Base-by-base conservation (phyloP, 2,329 filamentous ascomycete species). In the Lojkania enalia region DNA sequence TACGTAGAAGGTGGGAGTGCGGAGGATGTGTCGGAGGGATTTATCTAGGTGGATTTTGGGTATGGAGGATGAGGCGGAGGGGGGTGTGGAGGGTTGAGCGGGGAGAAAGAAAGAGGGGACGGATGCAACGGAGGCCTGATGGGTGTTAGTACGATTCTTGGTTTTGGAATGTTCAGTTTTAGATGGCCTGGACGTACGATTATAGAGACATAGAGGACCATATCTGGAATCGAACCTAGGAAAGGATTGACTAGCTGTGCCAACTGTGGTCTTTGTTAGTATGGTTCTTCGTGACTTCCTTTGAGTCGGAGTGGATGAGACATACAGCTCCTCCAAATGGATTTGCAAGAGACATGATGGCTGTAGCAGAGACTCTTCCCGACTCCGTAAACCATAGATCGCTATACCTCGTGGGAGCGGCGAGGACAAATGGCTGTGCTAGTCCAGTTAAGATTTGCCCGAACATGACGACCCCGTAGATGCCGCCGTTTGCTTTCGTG, bases 351-450 rank as follows among this genome's bases (percentile, higher is more conserved):
- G 85, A 91, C 16, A 86, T 85, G 25, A 96, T 63, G 1, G 92
- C 94, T 1, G 92, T 97, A 14, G 92, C 92, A 42, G 87, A 86
- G 11, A 96, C 88, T 42, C 94, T 83, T 5, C 91, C 92, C 9
- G 77, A 75, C 58, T 87, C 85, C 1, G 89, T 91, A 72, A 97
- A 97, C 94, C 94, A 97, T 48, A 96, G 75, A 66, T 96, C 91
- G 42, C 88, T 94, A 71, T 95, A 99, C 50, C 89, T 79, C 0
- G 94, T 92, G 0, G 94, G 92, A 0, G 92, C 90, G 5, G 87
- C 84, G 7, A 97, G 81, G 11, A 95, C 89, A 67, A 97, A 97
- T 0, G 94, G 91, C 66, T 99, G 94, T 1, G 90, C 85, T 29
- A 96, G 78, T 1, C 92, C 94, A 40, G 88, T 90, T 48, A 99